A percentile compares a stretch with the other conserved stretches of the same genome.
Conservation (phyloP, 2,329 filamentous ascomycete genomes). For the Calonectria pauciramosa region DNA sequence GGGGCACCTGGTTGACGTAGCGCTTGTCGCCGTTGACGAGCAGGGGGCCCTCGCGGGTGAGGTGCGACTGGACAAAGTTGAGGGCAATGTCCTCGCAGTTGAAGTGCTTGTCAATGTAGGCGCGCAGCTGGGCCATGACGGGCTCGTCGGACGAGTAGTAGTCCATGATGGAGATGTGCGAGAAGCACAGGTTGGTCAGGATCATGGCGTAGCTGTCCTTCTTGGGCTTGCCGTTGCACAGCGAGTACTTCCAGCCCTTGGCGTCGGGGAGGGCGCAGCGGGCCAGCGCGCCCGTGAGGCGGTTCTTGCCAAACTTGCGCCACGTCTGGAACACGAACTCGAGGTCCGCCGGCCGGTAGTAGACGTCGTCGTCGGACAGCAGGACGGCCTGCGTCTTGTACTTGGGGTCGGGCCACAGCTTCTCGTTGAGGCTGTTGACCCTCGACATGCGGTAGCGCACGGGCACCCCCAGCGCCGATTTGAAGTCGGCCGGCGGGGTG, state of each 20-base stretch:
- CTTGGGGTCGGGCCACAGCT: constrained; percentile 52
- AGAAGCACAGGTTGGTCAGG: constrained; percentile 54
- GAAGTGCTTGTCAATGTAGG: constrained; percentile 54
- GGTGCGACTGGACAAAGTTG: constrained; percentile 52
- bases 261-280: constrained; percentile 49
- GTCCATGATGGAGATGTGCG: constrained; percentile 55
- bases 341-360: constrained; percentile 54
- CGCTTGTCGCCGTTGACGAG: constrained; percentile 50
- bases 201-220: constrained; percentile 53
- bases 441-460: constrained; percentile 52
- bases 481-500: constrained; percentile 45
- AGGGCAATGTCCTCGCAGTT: constrained; percentile 59
- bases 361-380: constrained; percentile 57
- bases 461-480: constrained; percentile 48
- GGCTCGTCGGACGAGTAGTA: constrained; percentile 54
- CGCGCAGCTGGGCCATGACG: constrained; percentile 47
- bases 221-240: constrained; percentile 45
- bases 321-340: constrained; percentile 59
- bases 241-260: constrained; percentile 49
- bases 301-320: constrained; percentile 53
- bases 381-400: constrained; percentile 56
- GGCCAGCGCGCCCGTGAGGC: constrained; percentile 53
- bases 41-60: constrained; percentile 53
- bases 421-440: constrained; percentile 54
- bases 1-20: constrained; percentile 50